These are phyloP conservation scores for Loxodes magnus DNA, from an alignment of 73 alveolate species.

Conservation along the genomic window DNA sequence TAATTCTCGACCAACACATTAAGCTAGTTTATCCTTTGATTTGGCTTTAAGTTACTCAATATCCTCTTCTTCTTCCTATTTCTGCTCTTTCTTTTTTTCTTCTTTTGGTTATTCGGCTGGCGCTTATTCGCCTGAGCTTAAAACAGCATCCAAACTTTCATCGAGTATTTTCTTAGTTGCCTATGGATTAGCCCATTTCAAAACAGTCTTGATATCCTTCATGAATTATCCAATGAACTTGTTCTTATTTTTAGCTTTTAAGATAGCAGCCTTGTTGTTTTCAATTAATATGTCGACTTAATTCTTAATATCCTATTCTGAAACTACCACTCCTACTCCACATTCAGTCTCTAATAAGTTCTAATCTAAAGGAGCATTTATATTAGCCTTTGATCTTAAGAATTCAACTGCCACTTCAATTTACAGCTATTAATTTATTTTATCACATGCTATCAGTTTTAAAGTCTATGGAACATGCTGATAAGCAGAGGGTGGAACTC, in stretches of 20 bases:
- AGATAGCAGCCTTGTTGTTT: conserved; percentile 45
- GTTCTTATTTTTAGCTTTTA: conserved; percentile 37
- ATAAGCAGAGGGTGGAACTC: too few species aligned
- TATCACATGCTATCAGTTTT: too few species aligned
- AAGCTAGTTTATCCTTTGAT: conserved; percentile 46
- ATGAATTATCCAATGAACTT: conserved; percentile 39
- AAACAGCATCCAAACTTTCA: conserved; percentile 46
- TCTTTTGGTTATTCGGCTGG: conserved; percentile 60
- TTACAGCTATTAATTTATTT: too few species aligned
- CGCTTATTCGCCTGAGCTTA: too few species aligned
- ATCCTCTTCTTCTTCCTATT: conserved; percentile 24
- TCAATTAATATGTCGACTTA: conserved; percentile 46
- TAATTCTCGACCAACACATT: conserved; percentile 82
- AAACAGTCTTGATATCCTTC: conserved; percentile 47
- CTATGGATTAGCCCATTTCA: conserved; percentile 75
- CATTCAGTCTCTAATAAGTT: conserved; percentile 54
- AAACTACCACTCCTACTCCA: conserved; percentile 72
- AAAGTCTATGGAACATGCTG: too few species aligned
- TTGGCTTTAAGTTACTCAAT: conserved; percentile 35
- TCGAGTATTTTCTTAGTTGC: conserved; percentile 52
- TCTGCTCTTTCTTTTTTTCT: conserved; percentile 48
- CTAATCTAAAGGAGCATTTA: conserved; percentile 32
- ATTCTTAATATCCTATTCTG: conserved; percentile 60
- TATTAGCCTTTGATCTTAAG: conserved; percentile 48
- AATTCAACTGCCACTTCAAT: conserved; percentile 71